Evolutionary conservation across 192 early-diverging fungal species (phyloP).

Genomic region (Linnemannia exigua): DNA sequence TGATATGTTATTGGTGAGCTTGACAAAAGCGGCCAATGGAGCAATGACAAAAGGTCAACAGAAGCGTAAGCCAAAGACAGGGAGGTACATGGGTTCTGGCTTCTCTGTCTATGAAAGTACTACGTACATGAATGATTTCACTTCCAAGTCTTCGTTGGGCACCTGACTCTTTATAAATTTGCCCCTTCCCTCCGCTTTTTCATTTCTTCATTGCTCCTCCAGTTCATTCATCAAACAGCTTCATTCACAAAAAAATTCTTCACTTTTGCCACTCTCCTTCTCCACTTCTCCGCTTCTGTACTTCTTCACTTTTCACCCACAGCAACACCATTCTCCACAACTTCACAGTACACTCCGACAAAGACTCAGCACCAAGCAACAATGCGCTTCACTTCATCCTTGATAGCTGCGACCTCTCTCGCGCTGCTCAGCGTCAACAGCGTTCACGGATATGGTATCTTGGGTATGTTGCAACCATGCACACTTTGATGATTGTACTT

Average conservation of each 20-base stretch:
- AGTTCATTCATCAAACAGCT: not conserved
- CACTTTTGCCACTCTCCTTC: not conserved
- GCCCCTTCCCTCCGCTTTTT: not conserved
- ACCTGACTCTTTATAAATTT: not conserved
- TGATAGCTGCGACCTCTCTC: constrained; percentile 7
- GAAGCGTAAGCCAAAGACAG: too few relatives aligned
- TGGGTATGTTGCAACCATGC: constrained; percentile 14
- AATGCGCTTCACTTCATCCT: constrained; percentile 8
- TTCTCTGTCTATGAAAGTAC: too few relatives aligned
- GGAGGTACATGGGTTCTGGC: too few relatives aligned
- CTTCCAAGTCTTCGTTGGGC: not conserved
- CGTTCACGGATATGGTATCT: constrained; percentile 44
- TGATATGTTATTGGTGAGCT: too few relatives aligned
- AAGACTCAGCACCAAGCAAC: not conserved
- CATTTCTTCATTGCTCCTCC: not conserved
- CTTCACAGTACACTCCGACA: not conserved
- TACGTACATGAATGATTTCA: too few relatives aligned
- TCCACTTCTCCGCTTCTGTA: not conserved
- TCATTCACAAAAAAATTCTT: not conserved
- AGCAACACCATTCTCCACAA: not conserved
- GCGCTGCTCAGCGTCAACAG: constrained; percentile 11
- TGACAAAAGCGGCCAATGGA: too few relatives aligned
- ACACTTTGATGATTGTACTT: not conserved
- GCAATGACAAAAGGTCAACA: too few relatives aligned
- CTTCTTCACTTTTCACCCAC: not conserved